A percentile compares a stretch with the other conserved stretches of the same genome.
These are phyloP conservation scores for Podospora didyma DNA, from an alignment of 495 filamentous ascomycete species.

Conservation along the genomic window DNA sequence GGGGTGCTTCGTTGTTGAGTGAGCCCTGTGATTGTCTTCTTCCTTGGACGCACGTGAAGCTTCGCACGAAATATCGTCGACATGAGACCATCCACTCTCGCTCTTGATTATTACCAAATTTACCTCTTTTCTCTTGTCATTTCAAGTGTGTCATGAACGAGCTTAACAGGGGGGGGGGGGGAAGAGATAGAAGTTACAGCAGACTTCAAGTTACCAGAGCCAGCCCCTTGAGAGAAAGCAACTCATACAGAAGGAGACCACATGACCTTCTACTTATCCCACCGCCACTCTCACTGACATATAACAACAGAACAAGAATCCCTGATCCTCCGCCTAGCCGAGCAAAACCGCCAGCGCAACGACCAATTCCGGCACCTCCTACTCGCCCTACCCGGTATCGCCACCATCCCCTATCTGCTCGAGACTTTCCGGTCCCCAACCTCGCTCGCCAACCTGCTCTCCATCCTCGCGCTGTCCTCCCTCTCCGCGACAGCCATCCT, in stretches of 20 bases:
- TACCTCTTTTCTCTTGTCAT: too few relatives aligned
- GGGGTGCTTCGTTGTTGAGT: too few relatives aligned
- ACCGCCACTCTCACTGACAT: neutral
- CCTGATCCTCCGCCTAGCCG: constrained; percentile 55
- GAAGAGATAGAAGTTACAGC: too few relatives aligned
- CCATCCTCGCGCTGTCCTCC: constrained; percentile 56
- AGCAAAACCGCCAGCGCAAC: constrained; percentile 56
- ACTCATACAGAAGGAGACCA: neutral
- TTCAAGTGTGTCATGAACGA: too few relatives aligned
- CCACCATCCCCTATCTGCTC: constrained; percentile 49
- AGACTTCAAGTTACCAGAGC: too few relatives aligned
- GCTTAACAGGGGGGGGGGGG: too few relatives aligned
- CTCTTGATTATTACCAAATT: too few relatives aligned
- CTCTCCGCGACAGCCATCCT: constrained; percentile 55
- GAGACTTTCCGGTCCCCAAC: constrained; percentile 30
- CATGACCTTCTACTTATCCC: neutral
- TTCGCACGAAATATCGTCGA: too few relatives aligned
- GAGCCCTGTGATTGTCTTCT: too few relatives aligned
- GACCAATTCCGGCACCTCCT: constrained; percentile 55
- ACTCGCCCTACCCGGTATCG: constrained; percentile 51
- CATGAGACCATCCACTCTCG: too few relatives aligned
- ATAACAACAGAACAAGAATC: constrained; percentile 71
- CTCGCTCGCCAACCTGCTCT: constrained; percentile 34
- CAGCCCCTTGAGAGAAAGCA: too few relatives aligned
- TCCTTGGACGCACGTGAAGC: too few relatives aligned